phyloP scores from a whole-genome alignment of 495 filamentous ascomycete species.

The Lepidopterella palustris region DNA sequence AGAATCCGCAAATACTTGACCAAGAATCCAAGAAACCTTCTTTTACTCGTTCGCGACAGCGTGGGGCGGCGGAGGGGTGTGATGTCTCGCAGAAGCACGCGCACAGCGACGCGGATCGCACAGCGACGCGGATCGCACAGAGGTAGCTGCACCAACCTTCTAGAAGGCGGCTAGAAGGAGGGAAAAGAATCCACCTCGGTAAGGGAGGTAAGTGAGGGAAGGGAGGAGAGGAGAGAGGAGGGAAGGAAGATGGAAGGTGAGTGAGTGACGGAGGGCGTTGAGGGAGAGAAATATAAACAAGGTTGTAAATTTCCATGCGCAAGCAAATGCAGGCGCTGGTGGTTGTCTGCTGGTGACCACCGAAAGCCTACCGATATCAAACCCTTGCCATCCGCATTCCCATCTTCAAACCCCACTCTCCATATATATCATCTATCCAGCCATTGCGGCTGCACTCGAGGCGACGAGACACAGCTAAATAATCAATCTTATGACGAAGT shows the following conservation, averaged over 20 bases:
- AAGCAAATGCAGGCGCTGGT: too few relatives aligned
- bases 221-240: background rate
- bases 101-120: background rate
- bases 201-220: too few relatives aligned
- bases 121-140: background rate
- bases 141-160: background rate
- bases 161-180: background rate
- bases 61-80: background rate
- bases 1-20: too few relatives aligned
- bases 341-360: background rate
- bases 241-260: background rate
- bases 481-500: too few relatives aligned
- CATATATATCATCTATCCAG: background rate
- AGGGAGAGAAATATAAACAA: too few relatives aligned
- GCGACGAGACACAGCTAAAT: background rate
- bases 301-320: too few relatives aligned
- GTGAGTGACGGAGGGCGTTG: too few relatives aligned
- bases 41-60: background rate
- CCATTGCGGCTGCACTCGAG: background rate
- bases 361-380: background rate
- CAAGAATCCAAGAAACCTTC: too few relatives aligned
- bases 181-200: too few relatives aligned
- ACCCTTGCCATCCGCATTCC: background rate
- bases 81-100: background rate
- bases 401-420: background rate